These are phyloP conservation scores for Aspergillus niger DNA, from an alignment of 2,329 filamentous ascomycete genomes.

Conservation along the genomic window DNA sequence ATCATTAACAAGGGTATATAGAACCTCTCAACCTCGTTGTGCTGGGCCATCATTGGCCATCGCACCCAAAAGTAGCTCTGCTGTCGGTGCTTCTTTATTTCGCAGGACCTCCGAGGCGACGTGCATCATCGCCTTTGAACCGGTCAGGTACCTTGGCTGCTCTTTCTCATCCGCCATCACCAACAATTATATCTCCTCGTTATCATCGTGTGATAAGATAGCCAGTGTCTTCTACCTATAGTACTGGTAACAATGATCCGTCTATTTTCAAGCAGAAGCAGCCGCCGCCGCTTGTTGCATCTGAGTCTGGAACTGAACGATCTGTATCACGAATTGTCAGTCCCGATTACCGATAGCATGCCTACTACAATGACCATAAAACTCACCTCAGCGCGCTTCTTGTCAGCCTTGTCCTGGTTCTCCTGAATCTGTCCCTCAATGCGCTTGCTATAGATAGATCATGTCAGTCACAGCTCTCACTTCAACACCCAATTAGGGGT, in stretches of 20 bases:
- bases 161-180: not conserved
- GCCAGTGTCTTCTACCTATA: not conserved
- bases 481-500: not conserved
- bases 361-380: too few species aligned
- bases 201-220: not conserved
- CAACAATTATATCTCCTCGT: not conserved
- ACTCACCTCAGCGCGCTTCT: constrained; percentile 64
- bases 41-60: not conserved
- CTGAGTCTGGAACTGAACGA: constrained; percentile 44
- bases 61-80: not conserved
- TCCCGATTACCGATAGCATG: not conserved
- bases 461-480: constrained; percentile 10
- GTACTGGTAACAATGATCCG: not conserved
- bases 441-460: constrained; percentile 54
- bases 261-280: constrained; percentile 33
- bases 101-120: not conserved
- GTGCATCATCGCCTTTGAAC: not conserved
- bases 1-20: constrained; percentile 7
- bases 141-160: not conserved
- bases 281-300: constrained; percentile 38
- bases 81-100: not conserved
- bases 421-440: constrained; percentile 67
- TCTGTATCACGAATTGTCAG: constrained; percentile 30
- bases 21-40: not conserved
- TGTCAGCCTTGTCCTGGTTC: constrained; percentile 65